Base-by-base conservation (phyloP, 2,329 filamentous ascomycete genomes). In the Fusarium coicis region DNA sequence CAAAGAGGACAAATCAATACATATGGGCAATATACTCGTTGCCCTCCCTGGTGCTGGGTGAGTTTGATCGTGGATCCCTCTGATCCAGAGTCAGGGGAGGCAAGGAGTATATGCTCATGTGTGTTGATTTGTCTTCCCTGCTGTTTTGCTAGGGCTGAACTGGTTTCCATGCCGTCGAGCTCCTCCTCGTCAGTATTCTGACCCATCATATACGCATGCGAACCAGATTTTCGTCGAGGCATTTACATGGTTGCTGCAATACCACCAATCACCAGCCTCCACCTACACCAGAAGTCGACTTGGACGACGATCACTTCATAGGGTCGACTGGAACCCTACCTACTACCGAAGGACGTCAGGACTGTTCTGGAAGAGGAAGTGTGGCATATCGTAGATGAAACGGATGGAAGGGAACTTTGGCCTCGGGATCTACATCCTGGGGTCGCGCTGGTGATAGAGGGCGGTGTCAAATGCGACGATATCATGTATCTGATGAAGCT, bases 361-460 rank as follows among this genome's bases (percentile, higher is more conserved):
- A 6, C 36, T 37, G 16, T 37, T 19, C 5, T 21, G 4, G 11
- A 10, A 7, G 19, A 28, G 7, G 15, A 5, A 21, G 18, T 0
- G 4, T 10, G 4, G 2, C 1, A 19, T 21, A 28, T 4, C 1
- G 1, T 28, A 4, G 8, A 28, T 10, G 11, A 0, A 46, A 21
- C 9, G 10, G 21, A 16, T 5, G 6, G 2, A 28, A 10, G 26
- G 11, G 14, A 3, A 28, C 2, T 4, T 28, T 0, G 14, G 10
- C 10, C 7, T 36, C 34, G 15, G 7, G 4, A 8, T 12, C 18
- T 18, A 9, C 7, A 2, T 1, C 5, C 16, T 44, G 16, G 10
- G 26, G 19, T 19, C 4, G 10, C 4, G 11, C 10, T 2, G 14
- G 21, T n/a, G 8, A n/a, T 10, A 1, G 39, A 21, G 21, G 14